These are phyloP conservation scores for Cryphonectria radicalis DNA, from an alignment of 2,329 filamentous ascomycete genomes.

Conservation along the genomic window DNA sequence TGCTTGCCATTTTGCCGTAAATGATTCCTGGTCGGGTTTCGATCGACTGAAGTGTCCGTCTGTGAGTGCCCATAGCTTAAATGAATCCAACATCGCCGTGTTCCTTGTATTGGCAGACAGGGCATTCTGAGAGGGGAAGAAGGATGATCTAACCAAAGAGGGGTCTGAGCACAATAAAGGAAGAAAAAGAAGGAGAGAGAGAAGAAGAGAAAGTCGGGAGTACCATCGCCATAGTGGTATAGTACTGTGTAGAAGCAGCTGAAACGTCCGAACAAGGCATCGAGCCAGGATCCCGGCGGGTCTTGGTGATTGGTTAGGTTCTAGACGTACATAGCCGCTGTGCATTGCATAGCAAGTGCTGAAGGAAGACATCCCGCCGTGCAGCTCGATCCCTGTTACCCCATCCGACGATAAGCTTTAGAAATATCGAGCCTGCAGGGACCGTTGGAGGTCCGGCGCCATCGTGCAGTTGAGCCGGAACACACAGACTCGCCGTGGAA, in stretches of 20 bases:
- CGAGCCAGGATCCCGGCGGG: slow-evolving; percentile 10
- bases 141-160: slow-evolving; percentile 12
- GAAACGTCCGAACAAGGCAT: slow-evolving; percentile 34
- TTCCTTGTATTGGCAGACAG: slow-evolving; percentile 5
- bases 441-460: slow-evolving; percentile 19
- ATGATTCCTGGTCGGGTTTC: neutral
- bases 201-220: neutral
- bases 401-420: slow-evolving; percentile 24
- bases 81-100: neutral
- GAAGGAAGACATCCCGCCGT: slow-evolving; percentile 21
- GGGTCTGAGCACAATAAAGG: neutral
- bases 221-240: neutral
- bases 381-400: slow-evolving; percentile 25
- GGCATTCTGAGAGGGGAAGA: neutral
- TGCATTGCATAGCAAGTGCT: slow-evolving; percentile 38
- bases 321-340: slow-evolving; percentile 41
- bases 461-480: slow-evolving; percentile 19
- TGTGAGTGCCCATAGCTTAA: neutral
- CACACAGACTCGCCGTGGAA: slow-evolving; percentile 9
- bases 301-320: slow-evolving; percentile 35
- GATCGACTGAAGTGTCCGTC: neutral
- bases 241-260: slow-evolving; percentile 32
- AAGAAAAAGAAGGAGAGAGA: neutral
- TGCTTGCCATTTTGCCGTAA: neutral
- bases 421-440: slow-evolving; percentile 26